A percentile compares a stretch with the other conserved stretches of the same genome.
phyloP scores from a whole-genome alignment of 2,329 filamentous ascomycete species.

The Neurospora crassa region DNA sequence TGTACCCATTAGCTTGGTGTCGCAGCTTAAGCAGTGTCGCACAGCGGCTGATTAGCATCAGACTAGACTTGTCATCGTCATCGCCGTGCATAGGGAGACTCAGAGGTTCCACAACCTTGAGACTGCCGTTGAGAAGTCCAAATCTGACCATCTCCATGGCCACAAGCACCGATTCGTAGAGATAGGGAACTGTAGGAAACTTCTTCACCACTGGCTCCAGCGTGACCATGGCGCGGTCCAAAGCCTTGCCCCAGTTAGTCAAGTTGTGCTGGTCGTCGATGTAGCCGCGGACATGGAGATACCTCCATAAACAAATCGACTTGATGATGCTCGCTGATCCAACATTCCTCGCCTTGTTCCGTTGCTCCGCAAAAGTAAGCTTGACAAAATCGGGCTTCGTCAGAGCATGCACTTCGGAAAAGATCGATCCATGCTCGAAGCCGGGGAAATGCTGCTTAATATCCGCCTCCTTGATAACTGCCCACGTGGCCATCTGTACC shows the following conservation, averaged over 20 bases:
- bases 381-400: constrained; percentile 60
- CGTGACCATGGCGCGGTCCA: constrained; percentile 58
- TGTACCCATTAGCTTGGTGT: constrained; percentile 83
- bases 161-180: constrained; percentile 72
- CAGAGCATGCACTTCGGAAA: constrained; percentile 57
- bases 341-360: constrained; percentile 43
- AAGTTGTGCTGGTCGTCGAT: constrained; percentile 69
- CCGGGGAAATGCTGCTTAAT: constrained; percentile 39
- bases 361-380: constrained; percentile 54
- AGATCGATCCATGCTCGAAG: constrained; percentile 34
- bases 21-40: constrained; percentile 74
- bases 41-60: constrained; percentile 76
- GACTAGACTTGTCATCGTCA: constrained; percentile 67
- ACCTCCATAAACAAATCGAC: constrained; percentile 74
- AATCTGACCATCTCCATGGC: constrained; percentile 79
- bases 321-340: constrained; percentile 56
- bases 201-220: constrained; percentile 45
- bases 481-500: constrained; percentile 53
- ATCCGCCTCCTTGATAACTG: constrained; percentile 49
- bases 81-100: constrained; percentile 45
- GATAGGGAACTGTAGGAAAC: constrained; percentile 32
- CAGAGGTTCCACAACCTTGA: constrained; percentile 43
- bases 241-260: constrained; percentile 73
- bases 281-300: constrained; percentile 82
- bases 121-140: constrained; percentile 64